These are phyloP conservation scores for Fusarium guadeloupense DNA, from an alignment of 2,329 filamentous ascomycete genomes.

Conservation along the genomic window DNA sequence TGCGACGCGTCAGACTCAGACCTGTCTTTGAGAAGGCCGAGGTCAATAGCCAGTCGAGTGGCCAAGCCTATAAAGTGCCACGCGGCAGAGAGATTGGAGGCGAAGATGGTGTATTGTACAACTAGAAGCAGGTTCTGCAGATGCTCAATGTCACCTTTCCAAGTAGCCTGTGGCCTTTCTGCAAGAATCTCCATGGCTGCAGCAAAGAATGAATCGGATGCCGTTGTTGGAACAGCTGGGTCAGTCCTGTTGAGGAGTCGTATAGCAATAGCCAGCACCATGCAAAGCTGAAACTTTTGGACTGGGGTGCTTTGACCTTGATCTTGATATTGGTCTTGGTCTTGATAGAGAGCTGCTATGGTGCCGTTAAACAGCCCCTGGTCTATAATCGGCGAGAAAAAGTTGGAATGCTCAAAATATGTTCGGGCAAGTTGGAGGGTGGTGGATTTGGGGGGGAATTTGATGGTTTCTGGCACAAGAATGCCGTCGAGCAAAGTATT, in stretches of 20 bases:
- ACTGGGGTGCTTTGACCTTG: not conserved
- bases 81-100: conserved; percentile 21
- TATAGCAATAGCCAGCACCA: conserved; percentile 26
- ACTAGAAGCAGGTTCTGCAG: conserved; percentile 22
- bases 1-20: not conserved
- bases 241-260: conserved; percentile 27
- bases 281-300: conserved; percentile 9
- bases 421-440: conserved; percentile 24
- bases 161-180: conserved; percentile 1
- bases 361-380: conserved; percentile 21
- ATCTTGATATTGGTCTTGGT: too few species aligned
- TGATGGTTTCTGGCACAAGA: not conserved
- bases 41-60: conserved; percentile 21
- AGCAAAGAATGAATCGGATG: conserved; percentile 22
- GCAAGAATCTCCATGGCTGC: conserved; percentile 12
- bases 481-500: conserved; percentile 14
- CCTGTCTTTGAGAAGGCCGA: conserved; percentile 10
- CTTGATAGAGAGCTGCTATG: conserved; percentile 5
- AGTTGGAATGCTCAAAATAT: conserved; percentile 45
- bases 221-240: conserved; percentile 11
- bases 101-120: conserved; percentile 27
- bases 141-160: conserved; percentile 21
- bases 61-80: conserved; percentile 36
- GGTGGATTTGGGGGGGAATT: conserved; percentile 19
- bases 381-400: conserved; percentile 40